Percentiles rank a stretch among this genome's conserved stretches.
Conservation (phyloP, 306 rosid species). For the Cucurbita maxima region DNA sequence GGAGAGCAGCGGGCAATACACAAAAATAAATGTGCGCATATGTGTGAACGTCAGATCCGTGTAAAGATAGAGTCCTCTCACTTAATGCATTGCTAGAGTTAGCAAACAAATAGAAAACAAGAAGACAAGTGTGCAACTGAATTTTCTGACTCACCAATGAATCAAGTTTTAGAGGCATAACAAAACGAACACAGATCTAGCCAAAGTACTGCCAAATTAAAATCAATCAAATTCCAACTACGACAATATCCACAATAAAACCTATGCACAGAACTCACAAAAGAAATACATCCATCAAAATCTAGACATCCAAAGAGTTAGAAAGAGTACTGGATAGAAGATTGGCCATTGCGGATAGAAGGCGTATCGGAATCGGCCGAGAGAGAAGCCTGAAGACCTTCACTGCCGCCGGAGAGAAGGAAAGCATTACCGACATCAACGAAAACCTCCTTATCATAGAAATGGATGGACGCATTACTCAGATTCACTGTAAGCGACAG, state of each 20-base stretch:
- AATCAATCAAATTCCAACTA: neutral
- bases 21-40: neutral
- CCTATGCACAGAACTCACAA: neutral
- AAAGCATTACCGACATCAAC: constrained; percentile 66
- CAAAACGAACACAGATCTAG: constrained; percentile 2
- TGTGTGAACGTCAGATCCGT: neutral
- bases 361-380: constrained; percentile 9
- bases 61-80: neutral
- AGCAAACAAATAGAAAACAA: neutral
- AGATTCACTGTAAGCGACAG: constrained; percentile 14
- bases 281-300: neutral
- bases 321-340: constrained; percentile 50
- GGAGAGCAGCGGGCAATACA: neutral
- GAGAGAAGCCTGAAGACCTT: constrained; percentile 51
- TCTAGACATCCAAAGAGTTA: neutral
- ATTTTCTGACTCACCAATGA: neutral
- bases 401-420: constrained; percentile 96
- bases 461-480: constrained; percentile 57
- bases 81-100: neutral
- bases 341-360: constrained; percentile 28
- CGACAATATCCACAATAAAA: neutral
- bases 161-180: neutral
- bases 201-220: neutral
- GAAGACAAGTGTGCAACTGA: neutral
- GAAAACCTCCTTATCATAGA: constrained; percentile 48